Evolutionary conservation across 495 filamentous ascomycete genomes (phyloP).

Genomic region (Friedmanniomyces endolithicus): DNA sequence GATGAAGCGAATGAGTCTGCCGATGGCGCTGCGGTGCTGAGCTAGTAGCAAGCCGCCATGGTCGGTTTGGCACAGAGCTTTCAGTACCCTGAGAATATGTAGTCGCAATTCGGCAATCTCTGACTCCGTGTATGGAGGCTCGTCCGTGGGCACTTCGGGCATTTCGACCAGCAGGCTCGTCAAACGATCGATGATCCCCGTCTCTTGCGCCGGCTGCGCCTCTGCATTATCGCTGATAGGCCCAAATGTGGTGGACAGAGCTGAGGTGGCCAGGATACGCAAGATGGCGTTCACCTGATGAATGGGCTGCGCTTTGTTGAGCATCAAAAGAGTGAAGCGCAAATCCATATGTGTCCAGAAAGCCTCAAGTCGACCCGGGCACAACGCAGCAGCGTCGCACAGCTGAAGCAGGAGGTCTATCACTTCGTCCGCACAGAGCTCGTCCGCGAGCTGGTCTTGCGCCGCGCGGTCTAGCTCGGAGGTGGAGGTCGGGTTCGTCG

Average conservation of each 20-base stretch:
- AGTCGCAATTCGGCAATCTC: conserved; percentile 47
- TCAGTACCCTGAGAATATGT: conserved; percentile 45
- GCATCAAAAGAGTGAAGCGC: conserved; percentile 52
- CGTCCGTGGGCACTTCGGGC: conserved; percentile 37
- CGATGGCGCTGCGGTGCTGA: conserved; percentile 42
- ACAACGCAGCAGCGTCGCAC: conserved; percentile 38
- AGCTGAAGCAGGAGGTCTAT: conserved; percentile 47
- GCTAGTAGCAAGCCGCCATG: conserved; percentile 44
- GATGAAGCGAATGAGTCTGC: conserved; percentile 49
- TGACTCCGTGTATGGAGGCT: conserved; percentile 35
- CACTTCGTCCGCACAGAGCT: conserved; percentile 45
- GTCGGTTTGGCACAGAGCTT: conserved; percentile 34
- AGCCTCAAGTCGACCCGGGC: conserved; percentile 31
- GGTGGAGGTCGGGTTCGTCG: conserved; percentile 27
- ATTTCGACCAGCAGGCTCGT: conserved; percentile 47
- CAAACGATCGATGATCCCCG: conserved; percentile 47
- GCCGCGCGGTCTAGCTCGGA: conserved; percentile 45
- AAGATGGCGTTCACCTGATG: conserved; percentile 46
- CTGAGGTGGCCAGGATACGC: conserved; percentile 46
- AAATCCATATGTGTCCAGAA: conserved; percentile 52
- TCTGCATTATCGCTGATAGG: conserved; percentile 34
- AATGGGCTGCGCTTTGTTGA: conserved; percentile 40
- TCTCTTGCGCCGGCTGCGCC: conserved; percentile 44
- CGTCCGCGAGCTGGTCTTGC: conserved; percentile 35
- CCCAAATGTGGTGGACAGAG: conserved; percentile 46